Percentiles rank a stretch among this genome's conserved stretches.
Evolutionary conservation across 2,329 filamentous ascomycete species (phyloP).

Genomic region (Byssothecium circinans): DNA sequence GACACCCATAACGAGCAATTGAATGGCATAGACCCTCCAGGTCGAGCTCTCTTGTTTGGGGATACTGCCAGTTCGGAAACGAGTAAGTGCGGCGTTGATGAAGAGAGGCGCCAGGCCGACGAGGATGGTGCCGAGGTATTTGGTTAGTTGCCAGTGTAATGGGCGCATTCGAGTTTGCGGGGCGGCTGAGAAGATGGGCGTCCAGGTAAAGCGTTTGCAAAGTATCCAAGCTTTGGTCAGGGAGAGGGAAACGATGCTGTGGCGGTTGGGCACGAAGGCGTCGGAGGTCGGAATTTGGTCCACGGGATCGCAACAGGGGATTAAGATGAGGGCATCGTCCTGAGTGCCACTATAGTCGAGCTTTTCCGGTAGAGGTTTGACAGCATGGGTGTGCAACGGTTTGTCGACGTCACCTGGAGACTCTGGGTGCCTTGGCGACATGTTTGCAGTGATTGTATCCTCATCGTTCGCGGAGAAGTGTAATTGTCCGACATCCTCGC

Average conservation of each 20-base stretch:
- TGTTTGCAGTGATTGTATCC: background rate
- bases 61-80: constrained; percentile 23
- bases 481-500: constrained; percentile 8
- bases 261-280: background rate
- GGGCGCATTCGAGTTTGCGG: background rate
- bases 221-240: constrained; percentile 1
- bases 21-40: constrained; percentile 26
- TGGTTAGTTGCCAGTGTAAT: constrained; percentile 5
- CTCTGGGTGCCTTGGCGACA: too few species aligned
- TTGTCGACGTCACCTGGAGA: too few species aligned
- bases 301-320: constrained; percentile 15
- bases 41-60: constrained; percentile 16
- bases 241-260: background rate
- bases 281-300: background rate
- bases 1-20: constrained; percentile 21
- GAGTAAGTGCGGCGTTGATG: constrained; percentile 26
- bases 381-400: background rate
- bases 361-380: constrained; percentile 5
- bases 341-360: constrained; percentile 11
- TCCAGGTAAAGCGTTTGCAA: constrained; percentile 2
- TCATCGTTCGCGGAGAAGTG: constrained; percentile 4
- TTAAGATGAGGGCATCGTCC: constrained; percentile 10
- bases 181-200: background rate
- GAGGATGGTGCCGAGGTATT: constrained; percentile 10
- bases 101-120: constrained; percentile 20